These are phyloP conservation scores for Boletus tomentosulus DNA, from an alignment of 768 basidiomycete genomes.

Conservation along the genomic window DNA sequence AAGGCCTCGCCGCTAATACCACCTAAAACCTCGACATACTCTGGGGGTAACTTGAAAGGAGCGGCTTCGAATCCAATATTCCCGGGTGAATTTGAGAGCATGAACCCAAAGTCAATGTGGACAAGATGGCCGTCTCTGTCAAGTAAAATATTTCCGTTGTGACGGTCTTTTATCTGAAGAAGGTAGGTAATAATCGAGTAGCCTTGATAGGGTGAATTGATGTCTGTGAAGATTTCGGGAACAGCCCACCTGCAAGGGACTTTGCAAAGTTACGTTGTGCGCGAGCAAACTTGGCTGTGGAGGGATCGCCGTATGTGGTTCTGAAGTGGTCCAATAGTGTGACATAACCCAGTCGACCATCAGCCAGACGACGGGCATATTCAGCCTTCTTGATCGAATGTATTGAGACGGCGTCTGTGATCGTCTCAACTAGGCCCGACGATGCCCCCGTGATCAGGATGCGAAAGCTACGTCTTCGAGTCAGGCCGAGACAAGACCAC, in stretches of 20 bases:
- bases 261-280: constrained; percentile 94
- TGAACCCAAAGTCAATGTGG: constrained; percentile 99
- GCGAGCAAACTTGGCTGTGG: constrained; percentile 80
- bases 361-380: constrained; percentile 83
- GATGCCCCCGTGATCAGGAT: constrained; percentile 92
- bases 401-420: constrained; percentile 96
- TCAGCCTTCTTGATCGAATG: constrained; percentile 99
- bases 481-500: background rate
- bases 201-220: constrained; percentile 39
- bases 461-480: constrained; percentile 64
- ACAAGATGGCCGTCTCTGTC: constrained; percentile 94
- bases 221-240: background rate
- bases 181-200: constrained; percentile 97
- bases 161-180: constrained; percentile 96
- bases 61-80: constrained; percentile 99
- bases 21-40: constrained; percentile 95
- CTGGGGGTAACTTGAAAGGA: constrained; percentile 92
- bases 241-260: constrained; percentile 68
- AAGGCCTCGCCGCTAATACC: constrained; percentile 75
- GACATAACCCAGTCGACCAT: constrained; percentile 80
- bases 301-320: constrained; percentile 83
- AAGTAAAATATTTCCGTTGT: constrained; percentile 96
- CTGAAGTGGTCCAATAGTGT: constrained; percentile 90
- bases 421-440: constrained; percentile 95
- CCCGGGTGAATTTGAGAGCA: constrained; percentile 94